A percentile compares a stretch with the other conserved stretches of the same genome.
These are phyloP conservation scores for Aspergillus cejpii DNA, from an alignment of 2,329 filamentous ascomycete species.

Conservation along the genomic window DNA sequence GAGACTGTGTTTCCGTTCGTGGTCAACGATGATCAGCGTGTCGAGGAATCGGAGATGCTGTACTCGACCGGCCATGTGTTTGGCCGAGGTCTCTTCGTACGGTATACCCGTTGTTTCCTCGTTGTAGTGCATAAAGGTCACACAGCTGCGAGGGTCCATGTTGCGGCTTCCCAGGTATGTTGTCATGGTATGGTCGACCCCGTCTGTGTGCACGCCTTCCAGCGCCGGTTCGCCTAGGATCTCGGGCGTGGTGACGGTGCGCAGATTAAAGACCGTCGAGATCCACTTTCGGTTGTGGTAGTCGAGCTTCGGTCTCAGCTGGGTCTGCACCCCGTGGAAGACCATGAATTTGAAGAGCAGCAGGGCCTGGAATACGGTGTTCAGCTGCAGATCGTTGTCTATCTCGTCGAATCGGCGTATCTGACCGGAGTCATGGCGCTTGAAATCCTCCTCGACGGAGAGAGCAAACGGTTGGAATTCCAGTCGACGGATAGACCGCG, in stretches of 20 bases:
- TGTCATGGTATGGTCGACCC: conserved; percentile 32
- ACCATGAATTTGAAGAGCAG: conserved; percentile 27
- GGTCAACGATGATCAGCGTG: conserved; percentile 4
- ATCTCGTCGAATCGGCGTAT: conserved; percentile 27
- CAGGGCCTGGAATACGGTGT: conserved; percentile 28
- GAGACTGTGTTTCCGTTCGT: conserved; percentile 6
- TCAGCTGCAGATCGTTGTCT: conserved; percentile 25
- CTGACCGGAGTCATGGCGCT: conserved; percentile 23
- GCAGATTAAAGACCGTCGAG: conserved; percentile 27
- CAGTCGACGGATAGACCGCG: conserved; percentile 21
- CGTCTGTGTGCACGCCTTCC: conserved; percentile 31
- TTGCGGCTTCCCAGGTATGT: conserved; percentile 25
- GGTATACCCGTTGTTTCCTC: conserved; percentile 3
- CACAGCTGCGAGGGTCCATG: conserved; percentile 25
- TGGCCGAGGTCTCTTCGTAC: not conserved
- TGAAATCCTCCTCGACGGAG: conserved; percentile 26
- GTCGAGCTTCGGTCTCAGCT: conserved; percentile 12
- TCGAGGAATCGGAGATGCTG: conserved; percentile 7
- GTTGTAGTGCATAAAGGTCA: conserved; percentile 28
- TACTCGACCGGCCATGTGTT: not conserved
- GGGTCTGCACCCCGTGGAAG: not conserved
- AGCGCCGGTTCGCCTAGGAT: conserved; percentile 29
- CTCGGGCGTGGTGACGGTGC: conserved; percentile 24
- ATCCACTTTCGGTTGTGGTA: conserved; percentile 24
- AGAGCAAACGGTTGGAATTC: conserved; percentile 28